Base-by-base conservation (phyloP, 495 filamentous ascomycete genomes). In the Opeltia flavorubescens region DNA sequence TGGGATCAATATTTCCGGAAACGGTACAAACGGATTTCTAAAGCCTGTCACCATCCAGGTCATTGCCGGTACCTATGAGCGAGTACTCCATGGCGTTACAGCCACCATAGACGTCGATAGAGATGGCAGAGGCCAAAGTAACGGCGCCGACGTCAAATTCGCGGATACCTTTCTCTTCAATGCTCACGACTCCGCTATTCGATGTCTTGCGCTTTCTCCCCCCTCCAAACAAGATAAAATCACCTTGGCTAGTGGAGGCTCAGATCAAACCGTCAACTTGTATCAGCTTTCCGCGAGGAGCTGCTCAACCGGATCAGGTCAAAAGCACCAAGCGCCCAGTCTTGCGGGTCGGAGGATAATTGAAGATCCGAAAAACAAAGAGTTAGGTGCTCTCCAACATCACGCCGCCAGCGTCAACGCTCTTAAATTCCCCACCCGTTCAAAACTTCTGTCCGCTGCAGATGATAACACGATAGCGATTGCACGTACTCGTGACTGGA, bases 101-200 rank as follows among this genome's bases (percentile, higher is more conserved):
- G 89, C 82, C 5, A 75, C 76, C 0, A 68, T 95, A 44, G 68
- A 56, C 12, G 6, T 23, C 33, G 29, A 55, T 17, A 17, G 13
- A 41, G 9, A 21, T 23, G 44, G 59, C 29, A 44, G 56, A 5
- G 13, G 54, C 45, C 6, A 52, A 55, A 48, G 62, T 7, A 58
- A 61, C 18, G 49, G 62, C 3, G 35, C 55, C 24, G 47, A 66
- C 9, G 71, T 81, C 54, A 65, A 80, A 56, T 96, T 95, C 60
- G 72, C 84, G 49, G 91, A 99, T 63, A 89, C 83, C 5, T 99
- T 99, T 66, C 76, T 99, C 46, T 94, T 99, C 72, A 81, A 85
- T 61, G 87, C 93, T 21, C 91, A 99, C 67, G 70, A 76, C 40
- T 89, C 88, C 23, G 76, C 93, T 26, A 88, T 99, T 61, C 81